phyloP scores from a whole-genome alignment of 306 rosid species.

The Crotalaria pallida region DNA sequence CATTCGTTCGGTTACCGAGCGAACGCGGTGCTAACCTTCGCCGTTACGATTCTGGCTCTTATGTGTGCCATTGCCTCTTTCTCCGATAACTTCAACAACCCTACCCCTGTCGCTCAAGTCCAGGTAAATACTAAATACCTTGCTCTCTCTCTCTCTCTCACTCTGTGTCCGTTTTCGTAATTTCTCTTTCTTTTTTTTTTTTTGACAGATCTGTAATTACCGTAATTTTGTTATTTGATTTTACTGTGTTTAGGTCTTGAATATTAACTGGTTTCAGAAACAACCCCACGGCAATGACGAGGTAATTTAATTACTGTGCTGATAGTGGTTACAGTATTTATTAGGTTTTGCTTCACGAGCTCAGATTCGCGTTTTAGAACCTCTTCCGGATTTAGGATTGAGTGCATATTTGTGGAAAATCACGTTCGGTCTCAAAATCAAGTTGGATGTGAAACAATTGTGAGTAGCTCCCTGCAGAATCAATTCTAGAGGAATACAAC shows the following conservation, averaged over 20 bases:
- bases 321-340: no score
- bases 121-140: no score
- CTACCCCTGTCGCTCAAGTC: conserved; percentile 64
- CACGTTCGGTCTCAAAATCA: no score
- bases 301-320: conserved; percentile 30
- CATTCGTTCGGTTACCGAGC: conserved; percentile 87
- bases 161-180: neutral
- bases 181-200: neutral
- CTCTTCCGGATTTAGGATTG: no score
- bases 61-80: conserved; percentile 76
- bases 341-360: neutral
- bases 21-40: conserved; percentile 75
- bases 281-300: conserved; percentile 90
- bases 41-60: conserved; percentile 75
- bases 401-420: no score
- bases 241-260: conserved; percentile 47
- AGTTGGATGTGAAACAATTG: no score
- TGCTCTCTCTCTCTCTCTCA: neutral
- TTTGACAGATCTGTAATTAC: neutral
- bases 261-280: conserved; percentile 83
- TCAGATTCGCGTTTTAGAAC: neutral
- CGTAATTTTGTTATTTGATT: neutral
- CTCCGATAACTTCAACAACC: conserved; percentile 64
- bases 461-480: no score
- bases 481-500: no score